A percentile compares a stretch with the other conserved stretches of the same genome.
These are phyloP conservation scores for Pseudohyphozyma bogoriensis DNA, from an alignment of 768 basidiomycete species.

Conservation along the genomic window DNA sequence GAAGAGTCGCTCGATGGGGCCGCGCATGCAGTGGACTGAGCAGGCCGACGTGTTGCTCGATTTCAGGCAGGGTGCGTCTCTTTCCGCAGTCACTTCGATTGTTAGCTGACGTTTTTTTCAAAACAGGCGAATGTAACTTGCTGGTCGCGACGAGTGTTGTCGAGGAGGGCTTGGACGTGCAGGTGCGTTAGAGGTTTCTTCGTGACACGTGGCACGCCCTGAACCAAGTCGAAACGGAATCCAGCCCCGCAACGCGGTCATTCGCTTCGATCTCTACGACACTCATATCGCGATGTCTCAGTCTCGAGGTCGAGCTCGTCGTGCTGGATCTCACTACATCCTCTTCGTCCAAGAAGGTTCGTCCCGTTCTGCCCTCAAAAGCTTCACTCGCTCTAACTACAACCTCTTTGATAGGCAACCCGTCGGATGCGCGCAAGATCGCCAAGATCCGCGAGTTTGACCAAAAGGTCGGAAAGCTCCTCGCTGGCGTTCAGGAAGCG, in stretches of 20 bases:
- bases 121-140: not conserved
- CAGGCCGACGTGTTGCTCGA: not conserved
- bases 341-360: slow-evolving; percentile 4
- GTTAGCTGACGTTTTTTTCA: not conserved
- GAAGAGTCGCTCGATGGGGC: not conserved
- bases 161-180: slow-evolving; percentile 14
- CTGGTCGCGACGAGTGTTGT: slow-evolving; percentile 10
- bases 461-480: not conserved
- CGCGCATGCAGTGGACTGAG: slow-evolving; percentile 10
- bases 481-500: not conserved
- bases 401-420: not conserved
- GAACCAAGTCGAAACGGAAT: no score
- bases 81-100: not conserved
- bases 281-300: slow-evolving; percentile 6
- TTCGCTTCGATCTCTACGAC: slow-evolving; percentile 4
- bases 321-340: slow-evolving; percentile 1
- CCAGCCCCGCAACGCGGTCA: slow-evolving; percentile 14
- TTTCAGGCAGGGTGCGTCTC: not conserved
- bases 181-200: not conserved
- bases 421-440: slow-evolving; percentile 4
- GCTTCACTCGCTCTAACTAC: not conserved
- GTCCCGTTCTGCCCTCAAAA: not conserved
- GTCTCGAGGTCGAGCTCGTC: slow-evolving; percentile 1
- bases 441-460: not conserved
- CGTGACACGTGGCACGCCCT: not conserved